Conservation (phyloP, 2,329 filamentous ascomycete species). For the Aspergillus glaucus region DNA sequence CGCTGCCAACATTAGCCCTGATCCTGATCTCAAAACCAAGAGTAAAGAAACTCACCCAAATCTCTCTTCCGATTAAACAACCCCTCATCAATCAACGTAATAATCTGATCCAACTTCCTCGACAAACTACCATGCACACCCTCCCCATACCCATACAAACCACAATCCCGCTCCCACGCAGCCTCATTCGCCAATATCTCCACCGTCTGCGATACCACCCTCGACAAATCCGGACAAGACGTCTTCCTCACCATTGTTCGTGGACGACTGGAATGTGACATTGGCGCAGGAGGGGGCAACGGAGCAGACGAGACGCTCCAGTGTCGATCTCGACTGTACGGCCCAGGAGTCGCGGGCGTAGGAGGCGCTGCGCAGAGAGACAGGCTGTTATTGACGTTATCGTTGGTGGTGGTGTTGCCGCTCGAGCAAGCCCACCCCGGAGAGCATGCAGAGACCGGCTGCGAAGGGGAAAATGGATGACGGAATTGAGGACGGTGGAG, state of each 20-base stretch:
- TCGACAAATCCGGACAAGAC: constrained; percentile 3
- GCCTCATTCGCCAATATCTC: constrained; percentile 13
- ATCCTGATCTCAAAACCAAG: not conserved
- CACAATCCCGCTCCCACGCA: constrained; percentile 17
- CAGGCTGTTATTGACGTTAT: not conserved
- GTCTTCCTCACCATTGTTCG: not conserved
- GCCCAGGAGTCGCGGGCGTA: not conserved
- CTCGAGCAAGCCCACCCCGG: not conserved
- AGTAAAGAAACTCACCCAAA: constrained; percentile 12
- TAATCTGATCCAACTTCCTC: constrained; percentile 58
- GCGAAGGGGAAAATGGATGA: not conserved
- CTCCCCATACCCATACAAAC: constrained; percentile 27
- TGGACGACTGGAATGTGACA: not conserved
- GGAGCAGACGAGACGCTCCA: not conserved
- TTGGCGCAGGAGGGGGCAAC: not conserved
- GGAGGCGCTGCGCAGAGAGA: not conserved
- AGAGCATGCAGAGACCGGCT: not conserved
- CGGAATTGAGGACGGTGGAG: not conserved
- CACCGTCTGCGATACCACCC: constrained; percentile 10
- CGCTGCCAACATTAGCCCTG: constrained; percentile 4
- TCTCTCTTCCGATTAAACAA: constrained; percentile 42
- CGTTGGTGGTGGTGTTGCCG: no score
- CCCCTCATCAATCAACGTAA: constrained; percentile 67
- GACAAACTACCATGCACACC: constrained; percentile 53
- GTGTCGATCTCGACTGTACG: not conserved